Evolutionary conservation across 2,329 filamentous ascomycete species (phyloP), one percentile per base, ranked within the genome.

Genomic region (Pseudogymnoascus sp.): DNA sequence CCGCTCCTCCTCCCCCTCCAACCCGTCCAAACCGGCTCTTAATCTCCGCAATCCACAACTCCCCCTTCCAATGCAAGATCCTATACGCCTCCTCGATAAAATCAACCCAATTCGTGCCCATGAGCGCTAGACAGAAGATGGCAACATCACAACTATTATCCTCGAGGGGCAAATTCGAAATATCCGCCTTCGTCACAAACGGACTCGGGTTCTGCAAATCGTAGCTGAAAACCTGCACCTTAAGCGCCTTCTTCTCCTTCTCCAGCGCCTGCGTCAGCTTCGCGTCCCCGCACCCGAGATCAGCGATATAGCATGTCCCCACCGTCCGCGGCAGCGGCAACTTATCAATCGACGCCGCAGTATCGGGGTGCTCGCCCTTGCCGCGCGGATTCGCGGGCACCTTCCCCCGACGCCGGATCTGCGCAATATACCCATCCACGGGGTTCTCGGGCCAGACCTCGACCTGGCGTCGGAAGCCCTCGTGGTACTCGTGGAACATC

Each of bases 71-170:
- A 71, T 91, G 88, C 64, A 99, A 82, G 59, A 97, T 81, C 60
- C 94, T 87, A 78, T 91, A 96, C 12, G 93, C 93, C 77, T 99
- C 94, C 75, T 97, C 94, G 69, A 99, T 83, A 73, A 99, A 97
- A 68, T 91, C 87, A 60, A 96, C 83, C 93, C 94, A 99, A 77
- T 99, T 99, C 61, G 94, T 99, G 71, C 94, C 94, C 94, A 99
- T 99, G 62, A 99, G 83, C 58, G 93, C 94, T 33, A 99, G 82
- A 74, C 94, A 99, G 79, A 97, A 97, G 67, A 99, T 87, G 57
- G 90, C 90, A 4, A 99, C 81, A 73, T 99, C 91, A 64, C 91
- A 86, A 64, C 82, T 85, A 47, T 85, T 87, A 67, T 92, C 86
- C 4, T 78, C 78, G 0, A 96, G 77, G 0, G 93, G 93, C 1